Evolutionary conservation across 2,329 filamentous ascomycete genomes (phyloP).

Genomic region (Parastagonospora nodorum): DNA sequence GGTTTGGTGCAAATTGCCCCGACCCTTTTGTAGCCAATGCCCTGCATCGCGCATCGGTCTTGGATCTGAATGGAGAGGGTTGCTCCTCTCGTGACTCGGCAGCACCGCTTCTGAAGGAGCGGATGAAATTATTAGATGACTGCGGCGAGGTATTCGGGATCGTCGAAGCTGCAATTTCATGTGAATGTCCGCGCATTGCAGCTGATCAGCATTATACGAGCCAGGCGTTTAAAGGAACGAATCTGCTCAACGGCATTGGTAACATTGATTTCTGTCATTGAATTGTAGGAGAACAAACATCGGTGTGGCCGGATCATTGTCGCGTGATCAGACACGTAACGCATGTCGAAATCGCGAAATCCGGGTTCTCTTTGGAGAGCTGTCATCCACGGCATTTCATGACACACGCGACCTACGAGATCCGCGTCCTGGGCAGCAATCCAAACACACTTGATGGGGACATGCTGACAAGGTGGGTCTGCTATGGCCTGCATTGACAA

Average conservation of each 20-base stretch:
- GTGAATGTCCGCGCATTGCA: conserved; percentile 13
- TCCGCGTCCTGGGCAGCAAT: no score
- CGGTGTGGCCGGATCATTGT: background rate
- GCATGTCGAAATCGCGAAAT: background rate
- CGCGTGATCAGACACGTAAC: background rate
- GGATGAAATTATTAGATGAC: conserved; percentile 19
- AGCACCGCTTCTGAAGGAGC: background rate
- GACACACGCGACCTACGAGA: no score
- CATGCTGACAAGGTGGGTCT: background rate
- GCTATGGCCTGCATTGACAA: no score
- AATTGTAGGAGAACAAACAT: no score
- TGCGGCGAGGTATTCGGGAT: conserved; percentile 12
- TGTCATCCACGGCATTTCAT: no score
- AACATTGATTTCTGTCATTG: no score
- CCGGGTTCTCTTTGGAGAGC: no score
- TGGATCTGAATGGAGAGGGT: conserved; percentile 17
- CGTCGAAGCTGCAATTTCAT: conserved; percentile 22
- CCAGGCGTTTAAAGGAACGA: no score
- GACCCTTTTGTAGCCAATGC: conserved; percentile 13
- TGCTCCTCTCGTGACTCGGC: conserved; percentile 17
- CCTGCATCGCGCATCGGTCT: conserved; percentile 15
- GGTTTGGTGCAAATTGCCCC: background rate
- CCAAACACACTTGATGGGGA: background rate
- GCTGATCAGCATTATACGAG: background rate
- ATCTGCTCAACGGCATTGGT: no score